Evolutionary conservation across 441 rosid species (phyloP).

Genomic region (Gossypium aridum): DNA sequence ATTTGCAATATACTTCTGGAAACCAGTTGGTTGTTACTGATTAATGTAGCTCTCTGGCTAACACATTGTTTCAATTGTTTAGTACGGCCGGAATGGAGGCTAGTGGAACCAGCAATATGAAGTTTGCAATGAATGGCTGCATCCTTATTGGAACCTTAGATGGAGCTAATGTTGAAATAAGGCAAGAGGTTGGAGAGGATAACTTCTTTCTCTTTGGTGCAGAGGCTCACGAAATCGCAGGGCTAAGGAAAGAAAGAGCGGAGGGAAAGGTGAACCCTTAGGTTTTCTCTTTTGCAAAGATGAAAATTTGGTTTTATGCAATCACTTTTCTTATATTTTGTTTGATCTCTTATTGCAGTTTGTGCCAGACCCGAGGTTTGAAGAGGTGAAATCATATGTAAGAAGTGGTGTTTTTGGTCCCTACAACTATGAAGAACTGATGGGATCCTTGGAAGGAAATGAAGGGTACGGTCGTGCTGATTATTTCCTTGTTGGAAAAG

Average conservation of each 20-base stretch:
- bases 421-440: conserved; percentile 58
- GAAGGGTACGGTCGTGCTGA: conserved; percentile 50
- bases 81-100: conserved; percentile 99
- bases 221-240: conserved; percentile 64
- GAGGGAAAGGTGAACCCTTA: conserved; percentile 57
- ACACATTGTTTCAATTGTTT: conserved; percentile 5
- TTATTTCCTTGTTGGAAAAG: conserved; percentile 55
- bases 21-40: neutral
- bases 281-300: neutral
- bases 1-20: neutral
- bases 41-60: neutral
- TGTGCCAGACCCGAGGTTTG: conserved; percentile 72
- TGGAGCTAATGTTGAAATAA: conserved; percentile 94
- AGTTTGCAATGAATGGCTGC: conserved; percentile 96
- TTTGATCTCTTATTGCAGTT: conserved; percentile 32
- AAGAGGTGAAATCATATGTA: conserved; percentile 70
- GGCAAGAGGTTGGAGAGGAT: conserved; percentile 89
- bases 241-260: conserved; percentile 78
- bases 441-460: conserved; percentile 65
- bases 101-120: conserved; percentile 99
- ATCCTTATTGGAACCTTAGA: conserved; percentile 83
- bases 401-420: conserved; percentile 72
- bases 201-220: conserved; percentile 95
- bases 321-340: neutral
- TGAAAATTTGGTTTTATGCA: neutral